Base-by-base conservation (phyloP, 306 rosid species). In the Quercus wislizeni region DNA sequence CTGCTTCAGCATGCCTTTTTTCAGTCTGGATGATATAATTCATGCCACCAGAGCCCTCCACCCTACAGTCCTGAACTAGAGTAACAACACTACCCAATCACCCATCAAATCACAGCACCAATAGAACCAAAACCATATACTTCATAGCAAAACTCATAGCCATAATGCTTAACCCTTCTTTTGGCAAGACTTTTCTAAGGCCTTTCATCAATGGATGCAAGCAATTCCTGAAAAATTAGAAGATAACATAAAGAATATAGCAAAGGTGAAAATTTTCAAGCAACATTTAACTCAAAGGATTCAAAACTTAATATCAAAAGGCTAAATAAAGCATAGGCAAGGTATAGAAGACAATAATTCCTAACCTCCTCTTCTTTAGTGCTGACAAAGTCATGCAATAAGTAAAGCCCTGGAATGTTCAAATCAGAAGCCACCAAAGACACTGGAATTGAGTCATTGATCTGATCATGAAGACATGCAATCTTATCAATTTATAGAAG, bases 141-240 rank as follows among this genome's bases (percentile, higher is more conserved):
- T 81, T 88, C 92, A 76, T 94, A 94, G 82, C 91, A 82, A 80
- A 94, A 94, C 76, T 92, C 97, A 81, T 86, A 94, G 69, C 97
- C 97, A 80, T 94, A 92, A 81, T 91, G 98, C 82, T 94, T 97
- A 90, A 94, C 97, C 86, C 95, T 92, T 79, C 98, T 87, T 87
- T 92, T 92, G 7, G 97, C 74, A 64, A 91, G 95, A 83, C 81
- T 70, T 25, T 85, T 87, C 98, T 94, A 94, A 57, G 93, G 92
- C 59, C 84, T 79, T 57, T 72, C 68, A 83, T 94, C 98, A 78
- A 94, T 93, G 55, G 90, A 91, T 62, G 68, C 80, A 27, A 94
- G 92, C 77, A 94, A 82, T 63, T 78, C 92, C 97, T 92, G 78
- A 74, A 74, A 76, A 78, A 64, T 73, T 58, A 57, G 64, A 59